Conservation (phyloP, 75 land plant genomes). For the Sequoia sempervirens region DNA sequence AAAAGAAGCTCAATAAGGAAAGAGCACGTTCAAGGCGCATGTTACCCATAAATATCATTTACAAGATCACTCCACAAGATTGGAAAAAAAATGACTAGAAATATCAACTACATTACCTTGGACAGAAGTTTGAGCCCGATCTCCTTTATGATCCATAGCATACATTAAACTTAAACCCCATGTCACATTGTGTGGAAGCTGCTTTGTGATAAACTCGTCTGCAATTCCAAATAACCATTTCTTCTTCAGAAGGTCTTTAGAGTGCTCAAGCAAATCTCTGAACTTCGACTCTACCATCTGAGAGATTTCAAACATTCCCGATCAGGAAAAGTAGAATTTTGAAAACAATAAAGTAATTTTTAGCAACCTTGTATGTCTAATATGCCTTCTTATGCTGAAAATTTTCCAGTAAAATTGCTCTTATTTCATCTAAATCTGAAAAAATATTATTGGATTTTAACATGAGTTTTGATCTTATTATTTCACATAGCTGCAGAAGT, state of each 20-base stretch:
- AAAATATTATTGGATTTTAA: neutral
- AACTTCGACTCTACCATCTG: slow-evolving; percentile 91
- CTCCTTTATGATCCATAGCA: slow-evolving; percentile 90
- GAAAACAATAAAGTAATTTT: neutral
- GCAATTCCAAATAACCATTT: slow-evolving; percentile 92
- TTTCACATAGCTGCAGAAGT: neutral
- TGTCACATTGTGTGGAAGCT: slow-evolving; percentile 96
- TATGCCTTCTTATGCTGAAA: neutral
- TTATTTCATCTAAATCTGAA: neutral
- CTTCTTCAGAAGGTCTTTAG: slow-evolving; percentile 56
- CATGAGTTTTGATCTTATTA: neutral
- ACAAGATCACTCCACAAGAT: neutral
- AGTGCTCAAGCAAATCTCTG: slow-evolving; percentile 72
- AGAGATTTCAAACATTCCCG: slow-evolving; percentile 1
- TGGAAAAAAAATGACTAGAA: neutral
- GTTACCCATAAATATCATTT: neutral
- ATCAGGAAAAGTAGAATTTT: slow-evolving; percentile 1
- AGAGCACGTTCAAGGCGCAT: neutral
- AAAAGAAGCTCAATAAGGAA: neutral
- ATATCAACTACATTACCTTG: slow-evolving; percentile 51
- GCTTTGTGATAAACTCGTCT: slow-evolving; percentile 96
- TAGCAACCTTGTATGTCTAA: neutral
- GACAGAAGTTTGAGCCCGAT: slow-evolving; percentile 71
- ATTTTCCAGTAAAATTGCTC: neutral
- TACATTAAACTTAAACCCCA: slow-evolving; percentile 95